Base-by-base conservation (phyloP, 768 basidiomycete genomes). In the Agaricus subrufescens region DNA sequence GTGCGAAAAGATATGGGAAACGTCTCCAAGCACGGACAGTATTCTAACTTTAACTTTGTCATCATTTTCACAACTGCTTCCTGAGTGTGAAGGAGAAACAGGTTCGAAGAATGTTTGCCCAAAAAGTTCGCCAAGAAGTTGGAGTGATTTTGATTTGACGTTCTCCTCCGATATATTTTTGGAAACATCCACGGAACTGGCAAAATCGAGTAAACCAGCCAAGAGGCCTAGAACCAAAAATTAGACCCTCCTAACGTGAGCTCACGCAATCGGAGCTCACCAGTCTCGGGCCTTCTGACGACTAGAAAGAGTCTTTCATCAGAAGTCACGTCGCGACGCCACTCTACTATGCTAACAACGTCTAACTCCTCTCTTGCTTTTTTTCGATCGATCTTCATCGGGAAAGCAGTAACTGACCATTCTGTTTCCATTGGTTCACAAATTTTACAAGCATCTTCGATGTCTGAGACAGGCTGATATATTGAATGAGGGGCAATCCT, bases 151-250 rank as follows among this genome's bases (percentile, higher is more conserved):
- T 51, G 66, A 61, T 65, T 70, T 55, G 69, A 73, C 62, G 77
- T 69, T 55, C 76, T 69, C 61, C 57, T 58, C 46, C 67, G 75
- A 72, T 9, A 75, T 72, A 45, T 75, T 69, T 62, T 69, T 71
- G 40, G 77, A 66, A 55, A 88, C 76, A 66, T 87, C 76, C 53
- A 80, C 66, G 39, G 72, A 69, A 23, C 89, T 82, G 54, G 93
- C 91, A 72, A 94, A 94, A 65, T 98, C 94, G 67, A 87, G 85
- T 42, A 98, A 73, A 9, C 95, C 93, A 19, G 92, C 95, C 52
- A 98, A 75, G 46, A 98, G 85, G 25, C 95, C 95, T 97, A 58
- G 49, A 50, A 46, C 59, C 45, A 45, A n/a, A 58, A 52, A 44
- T 34, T 19, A 9, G 45, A 38, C 56, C 23, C 45, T 40, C 37